Evolutionary conservation across 2,329 filamentous ascomycete species (phyloP).

Genomic region (Plenodomus biglobosus): DNA sequence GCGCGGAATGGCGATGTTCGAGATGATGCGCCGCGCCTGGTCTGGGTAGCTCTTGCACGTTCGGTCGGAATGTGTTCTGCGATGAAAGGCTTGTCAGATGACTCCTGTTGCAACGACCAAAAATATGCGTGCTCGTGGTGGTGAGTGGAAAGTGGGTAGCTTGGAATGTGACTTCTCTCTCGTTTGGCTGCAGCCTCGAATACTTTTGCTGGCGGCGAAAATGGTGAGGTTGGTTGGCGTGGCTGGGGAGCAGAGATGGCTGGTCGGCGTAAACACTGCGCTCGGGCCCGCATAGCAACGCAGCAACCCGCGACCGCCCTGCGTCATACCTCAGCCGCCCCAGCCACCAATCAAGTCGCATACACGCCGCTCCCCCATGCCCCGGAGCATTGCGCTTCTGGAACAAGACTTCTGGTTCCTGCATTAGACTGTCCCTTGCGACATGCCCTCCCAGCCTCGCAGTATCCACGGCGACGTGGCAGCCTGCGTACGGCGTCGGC

Average conservation of each 20-base stretch:
- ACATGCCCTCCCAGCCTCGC: constrained; percentile 28
- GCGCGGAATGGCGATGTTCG: constrained; percentile 19
- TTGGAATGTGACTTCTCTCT: constrained; percentile 35
- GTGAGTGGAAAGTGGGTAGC: constrained; percentile 34
- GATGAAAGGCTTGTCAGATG: constrained; percentile 35
- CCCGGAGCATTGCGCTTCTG: constrained; percentile 13
- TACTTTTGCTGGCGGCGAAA: constrained; percentile 38
- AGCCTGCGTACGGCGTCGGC: constrained; percentile 16
- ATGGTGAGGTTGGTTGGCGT: constrained; percentile 38
- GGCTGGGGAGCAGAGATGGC: constrained; percentile 31
- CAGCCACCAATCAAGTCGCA: constrained; percentile 18
- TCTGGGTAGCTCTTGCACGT: constrained; percentile 29
- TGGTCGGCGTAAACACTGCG: constrained; percentile 21
- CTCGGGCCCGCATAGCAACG: constrained; percentile 21
- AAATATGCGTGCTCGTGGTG: constrained; percentile 22
- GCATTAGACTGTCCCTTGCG: constrained; percentile 18
- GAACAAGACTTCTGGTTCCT: constrained; percentile 21
- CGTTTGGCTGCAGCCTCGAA: constrained; percentile 26
- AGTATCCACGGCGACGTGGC: constrained; percentile 29
- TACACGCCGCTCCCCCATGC: constrained; percentile 2
- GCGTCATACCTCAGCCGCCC: constrained; percentile 23
- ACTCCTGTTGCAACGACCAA: constrained; percentile 16
- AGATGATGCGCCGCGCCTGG: constrained; percentile 19
- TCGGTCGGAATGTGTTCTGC: constrained; percentile 38
- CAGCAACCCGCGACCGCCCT: constrained; percentile 5